Evolutionary conservation across 129 eudicot genomes (phyloP).

Genomic region (Helichrysum umbraculigerum): DNA sequence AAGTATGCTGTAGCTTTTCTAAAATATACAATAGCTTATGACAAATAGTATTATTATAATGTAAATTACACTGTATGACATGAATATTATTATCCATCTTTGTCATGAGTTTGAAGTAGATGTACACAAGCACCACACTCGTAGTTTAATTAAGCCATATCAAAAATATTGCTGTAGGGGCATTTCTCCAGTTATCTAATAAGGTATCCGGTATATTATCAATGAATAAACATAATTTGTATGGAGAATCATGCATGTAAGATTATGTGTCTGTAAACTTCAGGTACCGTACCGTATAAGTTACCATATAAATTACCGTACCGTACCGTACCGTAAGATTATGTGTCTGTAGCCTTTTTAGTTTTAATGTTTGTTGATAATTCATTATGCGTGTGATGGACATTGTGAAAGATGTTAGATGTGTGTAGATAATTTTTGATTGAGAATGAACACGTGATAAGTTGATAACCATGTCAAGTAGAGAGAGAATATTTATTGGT

Average conservation of each 20-base stretch:
- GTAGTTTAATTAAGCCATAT: constrained; percentile 12
- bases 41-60: not conserved
- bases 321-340: not conserved
- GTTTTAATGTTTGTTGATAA: too few relatives aligned
- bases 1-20: not conserved
- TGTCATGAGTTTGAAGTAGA: not conserved
- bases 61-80: too few relatives aligned
- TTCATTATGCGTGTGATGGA: too few relatives aligned
- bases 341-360: not conserved
- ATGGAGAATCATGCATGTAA: not conserved
- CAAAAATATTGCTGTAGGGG: not conserved
- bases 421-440: too few relatives aligned
- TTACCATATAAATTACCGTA: too few relatives aligned
- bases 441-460: too few relatives aligned
- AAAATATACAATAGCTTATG: not conserved
- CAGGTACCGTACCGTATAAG: too few relatives aligned
- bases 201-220: not conserved
- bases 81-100: not conserved
- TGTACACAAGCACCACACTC: not conserved
- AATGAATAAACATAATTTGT: not conserved
- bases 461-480: too few relatives aligned
- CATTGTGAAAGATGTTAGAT: too few relatives aligned
- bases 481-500: too few relatives aligned
- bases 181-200: not conserved
- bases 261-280: not conserved